phyloP scores from a whole-genome alignment of 139 green algal species.

The Gonium pectorale region DNA sequence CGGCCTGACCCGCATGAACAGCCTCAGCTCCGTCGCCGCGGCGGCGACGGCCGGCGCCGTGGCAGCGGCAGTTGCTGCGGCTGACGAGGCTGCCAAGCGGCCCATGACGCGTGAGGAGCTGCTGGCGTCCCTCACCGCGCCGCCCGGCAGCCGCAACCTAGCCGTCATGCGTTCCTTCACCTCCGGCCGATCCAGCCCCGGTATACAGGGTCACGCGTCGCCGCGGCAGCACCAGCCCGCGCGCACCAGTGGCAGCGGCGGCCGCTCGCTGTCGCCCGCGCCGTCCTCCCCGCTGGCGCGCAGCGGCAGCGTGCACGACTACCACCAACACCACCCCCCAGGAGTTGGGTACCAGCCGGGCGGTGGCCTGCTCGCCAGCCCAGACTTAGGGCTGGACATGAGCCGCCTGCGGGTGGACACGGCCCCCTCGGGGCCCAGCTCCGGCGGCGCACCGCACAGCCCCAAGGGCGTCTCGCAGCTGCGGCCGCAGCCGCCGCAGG shows the following conservation, averaged over 20 bases:
- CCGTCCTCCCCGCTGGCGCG: not conserved
- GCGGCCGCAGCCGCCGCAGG: conserved; percentile 34
- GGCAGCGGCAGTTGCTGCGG: not conserved
- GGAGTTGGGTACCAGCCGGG: not conserved
- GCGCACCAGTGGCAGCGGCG: conserved; percentile 4
- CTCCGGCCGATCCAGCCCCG: not conserved
- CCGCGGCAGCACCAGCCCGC: not conserved
- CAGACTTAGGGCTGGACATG: not conserved
- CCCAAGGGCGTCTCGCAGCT: not conserved
- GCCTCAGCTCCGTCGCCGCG: conserved; percentile 10
- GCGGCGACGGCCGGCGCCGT: not conserved
- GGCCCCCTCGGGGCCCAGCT: not conserved
- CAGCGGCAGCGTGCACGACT: not conserved
- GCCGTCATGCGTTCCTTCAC: conserved; percentile 30
- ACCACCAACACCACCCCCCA: not conserved
- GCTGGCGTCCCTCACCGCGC: not conserved
- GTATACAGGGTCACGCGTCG: not conserved
- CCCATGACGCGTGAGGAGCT: conserved; percentile 38
- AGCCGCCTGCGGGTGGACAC: conserved; percentile 16
- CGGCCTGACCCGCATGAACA: conserved; percentile 5
- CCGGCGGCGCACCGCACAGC: conserved; percentile 14
- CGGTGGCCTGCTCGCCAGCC: not conserved
- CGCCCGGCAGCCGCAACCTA: not conserved
- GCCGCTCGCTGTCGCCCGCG: not conserved
- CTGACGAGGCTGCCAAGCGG: not conserved